These are phyloP conservation scores for Serendipita vermifera DNA, from an alignment of 768 basidiomycete species.

Conservation along the genomic window DNA sequence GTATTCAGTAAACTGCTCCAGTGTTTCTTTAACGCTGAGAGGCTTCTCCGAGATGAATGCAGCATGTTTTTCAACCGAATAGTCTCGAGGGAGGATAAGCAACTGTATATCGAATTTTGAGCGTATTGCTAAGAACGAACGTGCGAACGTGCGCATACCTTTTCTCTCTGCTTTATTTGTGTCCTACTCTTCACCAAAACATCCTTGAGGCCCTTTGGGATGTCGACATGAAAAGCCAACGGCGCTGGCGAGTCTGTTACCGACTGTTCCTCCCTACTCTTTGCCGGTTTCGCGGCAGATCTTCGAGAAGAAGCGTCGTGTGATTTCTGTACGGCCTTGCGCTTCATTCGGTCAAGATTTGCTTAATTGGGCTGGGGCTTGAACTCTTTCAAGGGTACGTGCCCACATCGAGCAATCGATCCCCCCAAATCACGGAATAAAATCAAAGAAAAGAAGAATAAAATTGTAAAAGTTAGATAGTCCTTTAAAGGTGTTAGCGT, in stretches of 20 bases:
- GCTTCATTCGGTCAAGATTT: background rate
- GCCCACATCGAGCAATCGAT: conserved; percentile 4
- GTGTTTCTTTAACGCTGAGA: background rate
- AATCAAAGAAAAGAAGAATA: no score
- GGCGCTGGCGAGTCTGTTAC: background rate
- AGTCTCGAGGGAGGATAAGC: background rate
- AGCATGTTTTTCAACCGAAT: background rate
- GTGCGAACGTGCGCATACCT: background rate
- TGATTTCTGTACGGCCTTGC: background rate
- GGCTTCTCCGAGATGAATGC: background rate
- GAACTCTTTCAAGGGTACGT: background rate
- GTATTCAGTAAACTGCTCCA: background rate
- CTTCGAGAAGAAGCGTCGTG: background rate
- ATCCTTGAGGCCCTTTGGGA: background rate
- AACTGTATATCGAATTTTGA: background rate
- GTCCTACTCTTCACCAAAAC: background rate
- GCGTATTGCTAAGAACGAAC: background rate
- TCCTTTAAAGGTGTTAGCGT: no score
- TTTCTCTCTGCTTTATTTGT: conserved; percentile 5
- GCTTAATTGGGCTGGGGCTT: background rate
- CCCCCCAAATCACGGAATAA: no score
- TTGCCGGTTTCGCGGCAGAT: background rate
- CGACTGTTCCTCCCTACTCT: background rate
- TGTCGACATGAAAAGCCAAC: background rate
- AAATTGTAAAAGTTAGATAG: no score